Evolutionary conservation across 306 rosid species (phyloP), one percentile per base, ranked within the genome.

Genomic region (Cucumis melo): DNA sequence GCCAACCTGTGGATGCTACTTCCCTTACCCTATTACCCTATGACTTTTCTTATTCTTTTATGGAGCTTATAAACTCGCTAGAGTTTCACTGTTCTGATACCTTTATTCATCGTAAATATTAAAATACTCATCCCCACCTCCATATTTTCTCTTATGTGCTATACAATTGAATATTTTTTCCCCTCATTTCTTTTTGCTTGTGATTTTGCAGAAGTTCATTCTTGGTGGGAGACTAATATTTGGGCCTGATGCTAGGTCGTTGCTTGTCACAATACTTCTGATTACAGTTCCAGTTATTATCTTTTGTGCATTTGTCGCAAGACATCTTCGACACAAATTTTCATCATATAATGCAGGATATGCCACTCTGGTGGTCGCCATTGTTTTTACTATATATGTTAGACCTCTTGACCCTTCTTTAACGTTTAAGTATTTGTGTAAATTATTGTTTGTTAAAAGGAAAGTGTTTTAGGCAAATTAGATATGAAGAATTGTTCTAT

Each of bases 221-320:
- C 89, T 86, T 75, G 87, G 93, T 54, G 98, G 98, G 78, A 88
- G 98, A 82, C 74, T 93, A 84, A 84, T 91, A 82, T 91, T 93
- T 83, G 98, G 98, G 76, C 97, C 97, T 9, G 98, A 93, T 77
- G 97, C 96, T 36, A 88, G 89, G 82, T 91, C 98, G 68, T 78
- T 93, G 81, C 79, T 91, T 58, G 85, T 91, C 83, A 89, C 97
- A 54, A 72, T 93, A 81, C 58, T 90, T 79, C 82, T 93, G 89
- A 86, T 93, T 81, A 74, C 85, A 78, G 87, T 85, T 83, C 98
- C 97, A 15, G 82, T 89, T 73, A 81, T 86, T 79, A 24, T 89
- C 82, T 93, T 93, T 85, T 93, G 97, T 81, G 84, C 75, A 46
- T 89, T 86, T 82, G 96, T 89, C 70, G 97, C 90, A 0, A 87